A percentile compares a stretch with the other conserved stretches of the same genome.
Conservation (phyloP, 1,284 basidiomycete genomes). For the Cryptococcus jaspeensis region DNA sequence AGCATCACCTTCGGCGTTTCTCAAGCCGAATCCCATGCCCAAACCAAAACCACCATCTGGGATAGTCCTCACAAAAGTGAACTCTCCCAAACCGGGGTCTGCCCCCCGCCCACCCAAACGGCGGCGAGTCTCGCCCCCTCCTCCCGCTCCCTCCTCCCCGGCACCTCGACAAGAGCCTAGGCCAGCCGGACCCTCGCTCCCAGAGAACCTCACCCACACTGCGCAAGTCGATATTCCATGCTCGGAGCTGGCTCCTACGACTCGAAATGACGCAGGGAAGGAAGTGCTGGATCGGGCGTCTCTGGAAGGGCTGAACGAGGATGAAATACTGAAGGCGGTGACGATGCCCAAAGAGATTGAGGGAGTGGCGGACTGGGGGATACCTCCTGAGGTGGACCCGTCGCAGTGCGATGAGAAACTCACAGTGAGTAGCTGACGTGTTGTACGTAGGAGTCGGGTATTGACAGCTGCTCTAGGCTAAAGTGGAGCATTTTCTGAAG, state of each 20-base stretch:
- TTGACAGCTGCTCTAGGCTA: conserved; percentile 58
- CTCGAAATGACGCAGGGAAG: conserved; percentile 3
- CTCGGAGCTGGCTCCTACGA: conserved; percentile 10
- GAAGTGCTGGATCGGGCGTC: conserved; percentile 8
- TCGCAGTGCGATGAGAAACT: conserved; percentile 62
- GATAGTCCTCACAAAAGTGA: conserved; percentile 1
- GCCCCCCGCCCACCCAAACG: conserved; percentile 10
- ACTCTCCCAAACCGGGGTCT: not conserved
- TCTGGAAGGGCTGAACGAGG: conserved; percentile 27
- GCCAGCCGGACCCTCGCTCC: not conserved
- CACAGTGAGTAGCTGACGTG: conserved; percentile 55
- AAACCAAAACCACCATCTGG: conserved; percentile 7
- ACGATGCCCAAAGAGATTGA: conserved; percentile 25
- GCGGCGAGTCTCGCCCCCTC: conserved; percentile 6
- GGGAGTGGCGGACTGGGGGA: conserved; percentile 68
- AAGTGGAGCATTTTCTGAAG: conserved; percentile 69
- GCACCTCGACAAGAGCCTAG: not conserved
- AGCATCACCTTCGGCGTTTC: not conserved
- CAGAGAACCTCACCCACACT: conserved; percentile 31
- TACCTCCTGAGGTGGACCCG: conserved; percentile 61
- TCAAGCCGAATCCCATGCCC: not conserved
- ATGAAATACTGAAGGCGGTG: conserved; percentile 29
- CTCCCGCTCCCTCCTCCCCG: not conserved
- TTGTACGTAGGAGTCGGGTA: not conserved
- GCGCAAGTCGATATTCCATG: conserved; percentile 20